Evolutionary conservation across 2,329 filamentous ascomycete genomes (phyloP).

Genomic region (Sclerotinia trifoliorum): DNA sequence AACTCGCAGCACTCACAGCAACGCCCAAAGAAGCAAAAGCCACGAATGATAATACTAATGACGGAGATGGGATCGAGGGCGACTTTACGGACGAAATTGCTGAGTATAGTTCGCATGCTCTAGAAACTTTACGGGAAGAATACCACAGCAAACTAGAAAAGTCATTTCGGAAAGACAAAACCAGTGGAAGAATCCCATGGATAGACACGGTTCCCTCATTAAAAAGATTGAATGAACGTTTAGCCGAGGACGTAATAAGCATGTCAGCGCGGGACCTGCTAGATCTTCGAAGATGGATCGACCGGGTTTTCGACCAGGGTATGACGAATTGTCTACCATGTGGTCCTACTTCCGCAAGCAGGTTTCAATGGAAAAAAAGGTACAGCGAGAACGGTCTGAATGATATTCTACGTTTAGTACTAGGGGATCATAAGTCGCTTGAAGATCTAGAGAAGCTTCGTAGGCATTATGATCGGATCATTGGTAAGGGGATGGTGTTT

Average conservation of each 20-base stretch:
- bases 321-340: background rate
- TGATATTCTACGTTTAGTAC: background rate
- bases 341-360: background rate
- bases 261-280: background rate
- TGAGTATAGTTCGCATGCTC: background rate
- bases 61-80: background rate
- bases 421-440: background rate
- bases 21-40: too few species aligned
- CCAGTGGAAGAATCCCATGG: background rate
- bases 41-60: background rate
- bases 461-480: background rate
- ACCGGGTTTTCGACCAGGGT: background rate
- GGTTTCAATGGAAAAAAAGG: background rate
- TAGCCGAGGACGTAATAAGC: background rate
- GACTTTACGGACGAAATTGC: too few species aligned
- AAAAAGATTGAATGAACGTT: background rate
- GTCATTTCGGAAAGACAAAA: background rate
- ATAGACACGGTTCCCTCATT: background rate
- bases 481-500: background rate
- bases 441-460: background rate
- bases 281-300: background rate
- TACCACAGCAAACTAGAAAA: background rate
- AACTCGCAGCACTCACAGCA: background rate
- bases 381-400: background rate
- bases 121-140: background rate